Percentiles rank a stretch among this genome's conserved stretches.
Conservation (phyloP, 2,329 filamentous ascomycete genomes). For the Aspergillus fumigatiaffinis region DNA sequence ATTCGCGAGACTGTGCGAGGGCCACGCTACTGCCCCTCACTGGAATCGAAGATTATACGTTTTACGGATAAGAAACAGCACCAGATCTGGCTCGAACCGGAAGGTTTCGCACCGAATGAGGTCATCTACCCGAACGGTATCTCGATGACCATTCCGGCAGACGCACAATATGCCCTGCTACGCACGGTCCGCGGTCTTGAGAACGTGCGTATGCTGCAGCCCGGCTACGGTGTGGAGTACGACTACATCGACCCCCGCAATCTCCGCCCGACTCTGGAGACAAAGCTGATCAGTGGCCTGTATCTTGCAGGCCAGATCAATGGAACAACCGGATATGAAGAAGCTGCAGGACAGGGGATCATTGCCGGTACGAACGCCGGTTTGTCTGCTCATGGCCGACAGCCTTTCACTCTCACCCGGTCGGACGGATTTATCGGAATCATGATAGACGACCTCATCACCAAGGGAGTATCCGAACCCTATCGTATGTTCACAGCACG, state of each 20-base stretch:
- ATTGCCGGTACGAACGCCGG: constrained; percentile 93
- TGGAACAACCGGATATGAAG: constrained; percentile 96
- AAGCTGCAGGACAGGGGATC: constrained; percentile 90
- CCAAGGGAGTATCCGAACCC: constrained; percentile 92
- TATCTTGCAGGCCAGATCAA: constrained; percentile 97
- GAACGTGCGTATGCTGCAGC: constrained; percentile 84
- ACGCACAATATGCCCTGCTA: constrained; percentile 80
- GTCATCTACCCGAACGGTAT: constrained; percentile 95
- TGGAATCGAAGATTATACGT: constrained; percentile 89
- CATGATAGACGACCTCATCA: constrained; percentile 97
- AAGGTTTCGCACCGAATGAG: constrained; percentile 79
- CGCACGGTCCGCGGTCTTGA: constrained; percentile 85
- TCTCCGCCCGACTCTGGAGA: constrained; percentile 84
- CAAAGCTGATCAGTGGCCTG: constrained; percentile 82
- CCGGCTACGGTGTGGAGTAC: constrained; percentile 96
- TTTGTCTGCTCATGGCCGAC: constrained; percentile 64
- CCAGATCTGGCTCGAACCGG: constrained; percentile 94
- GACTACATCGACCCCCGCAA: constrained; percentile 95
- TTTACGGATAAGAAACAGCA: constrained; percentile 78
- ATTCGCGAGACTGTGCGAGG: constrained; percentile 94
- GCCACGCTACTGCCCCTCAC: constrained; percentile 88
- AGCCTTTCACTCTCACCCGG: constrained; percentile 66
- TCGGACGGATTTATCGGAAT: constrained; percentile 95
- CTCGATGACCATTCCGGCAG: constrained; percentile 90
- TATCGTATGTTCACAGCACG: constrained; percentile 98